phyloP scores from a whole-genome alignment of 139 green algal genomes.

The Tetraselmis chui region DNA sequence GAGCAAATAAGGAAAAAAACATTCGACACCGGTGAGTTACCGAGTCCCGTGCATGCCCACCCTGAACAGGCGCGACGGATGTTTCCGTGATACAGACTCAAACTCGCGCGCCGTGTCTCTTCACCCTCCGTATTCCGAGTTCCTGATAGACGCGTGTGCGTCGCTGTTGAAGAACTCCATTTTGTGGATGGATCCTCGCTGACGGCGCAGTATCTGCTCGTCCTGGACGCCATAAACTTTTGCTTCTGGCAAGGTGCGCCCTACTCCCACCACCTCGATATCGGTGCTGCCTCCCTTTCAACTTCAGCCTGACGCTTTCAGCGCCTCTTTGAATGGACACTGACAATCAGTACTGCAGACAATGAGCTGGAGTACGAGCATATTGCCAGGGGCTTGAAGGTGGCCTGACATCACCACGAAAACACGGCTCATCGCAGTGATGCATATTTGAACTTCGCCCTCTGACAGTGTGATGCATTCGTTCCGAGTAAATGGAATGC shows the following conservation, averaged over 20 bases:
- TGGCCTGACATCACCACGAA: too few relatives aligned
- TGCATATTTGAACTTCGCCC: background rate
- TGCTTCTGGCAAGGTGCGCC: slow-evolving; percentile 85
- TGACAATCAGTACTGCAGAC: slow-evolving; percentile 32
- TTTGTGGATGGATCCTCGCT: slow-evolving; percentile 44
- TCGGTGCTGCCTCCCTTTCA: too few relatives aligned
- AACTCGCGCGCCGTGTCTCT: too few relatives aligned
- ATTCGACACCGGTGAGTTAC: slow-evolving; percentile 29
- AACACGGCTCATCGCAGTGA: too few relatives aligned
- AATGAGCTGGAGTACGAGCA: slow-evolving; percentile 84
- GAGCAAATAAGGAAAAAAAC: background rate
- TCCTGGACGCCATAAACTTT: slow-evolving; percentile 93
- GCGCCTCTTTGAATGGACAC: background rate
- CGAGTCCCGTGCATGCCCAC: slow-evolving; percentile 16
- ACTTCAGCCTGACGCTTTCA: background rate
- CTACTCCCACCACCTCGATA: background rate
- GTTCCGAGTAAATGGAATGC: background rate
- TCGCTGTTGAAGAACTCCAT: slow-evolving; percentile 36
- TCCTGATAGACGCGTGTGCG: background rate
- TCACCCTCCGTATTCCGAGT: background rate
- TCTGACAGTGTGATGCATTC: background rate
- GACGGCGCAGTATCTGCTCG: slow-evolving; percentile 81
- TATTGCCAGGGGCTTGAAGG: slow-evolving; percentile 68
- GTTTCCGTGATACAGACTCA: too few relatives aligned
- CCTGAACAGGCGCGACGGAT: background rate